These are phyloP conservation scores for Odontarrhena argentea DNA, from an alignment of 345 rosid species.

Conservation along the genomic window DNA sequence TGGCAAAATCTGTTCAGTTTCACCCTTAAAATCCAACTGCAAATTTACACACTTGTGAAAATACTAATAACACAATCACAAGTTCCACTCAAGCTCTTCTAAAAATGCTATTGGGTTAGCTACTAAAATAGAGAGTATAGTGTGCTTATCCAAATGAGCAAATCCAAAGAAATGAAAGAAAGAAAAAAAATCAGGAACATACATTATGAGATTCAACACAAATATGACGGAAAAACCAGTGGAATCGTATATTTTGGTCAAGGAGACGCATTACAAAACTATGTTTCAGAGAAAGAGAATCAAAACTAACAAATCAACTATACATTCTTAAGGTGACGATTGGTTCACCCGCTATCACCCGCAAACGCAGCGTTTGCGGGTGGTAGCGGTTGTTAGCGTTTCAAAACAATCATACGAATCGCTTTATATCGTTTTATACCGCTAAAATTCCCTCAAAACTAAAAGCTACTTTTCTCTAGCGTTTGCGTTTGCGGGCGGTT, in stretches of 20 bases:
- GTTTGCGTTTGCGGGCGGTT: too few relatives aligned
- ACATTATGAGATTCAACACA: constrained; percentile 17
- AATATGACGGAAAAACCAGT: neutral
- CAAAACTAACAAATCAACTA: neutral
- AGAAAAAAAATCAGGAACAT: too few relatives aligned
- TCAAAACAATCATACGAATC: too few relatives aligned
- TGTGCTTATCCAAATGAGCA: constrained; percentile 11
- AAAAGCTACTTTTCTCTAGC: too few relatives aligned
- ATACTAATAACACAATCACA: constrained; percentile 18
- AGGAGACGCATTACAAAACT: constrained; percentile 4
- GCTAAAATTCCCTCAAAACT: too few relatives aligned
- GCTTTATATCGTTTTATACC: too few relatives aligned
- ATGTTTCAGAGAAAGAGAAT: neutral
- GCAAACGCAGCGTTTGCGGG: too few relatives aligned
- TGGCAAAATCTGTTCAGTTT: constrained; percentile 30
- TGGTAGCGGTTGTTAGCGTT: too few relatives aligned
- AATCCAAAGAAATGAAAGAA: neutral
- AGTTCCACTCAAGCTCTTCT: neutral
- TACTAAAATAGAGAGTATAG: constrained; percentile 3
- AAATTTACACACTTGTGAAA: constrained; percentile 12
- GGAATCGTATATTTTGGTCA: neutral
- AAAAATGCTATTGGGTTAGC: neutral
- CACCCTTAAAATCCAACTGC: constrained; percentile 16
- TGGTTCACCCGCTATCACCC: too few relatives aligned
- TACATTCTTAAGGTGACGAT: neutral